phyloP scores from a whole-genome alignment of 2,329 filamentous ascomycete genomes.

The Kalaharituber pfeilii region DNA sequence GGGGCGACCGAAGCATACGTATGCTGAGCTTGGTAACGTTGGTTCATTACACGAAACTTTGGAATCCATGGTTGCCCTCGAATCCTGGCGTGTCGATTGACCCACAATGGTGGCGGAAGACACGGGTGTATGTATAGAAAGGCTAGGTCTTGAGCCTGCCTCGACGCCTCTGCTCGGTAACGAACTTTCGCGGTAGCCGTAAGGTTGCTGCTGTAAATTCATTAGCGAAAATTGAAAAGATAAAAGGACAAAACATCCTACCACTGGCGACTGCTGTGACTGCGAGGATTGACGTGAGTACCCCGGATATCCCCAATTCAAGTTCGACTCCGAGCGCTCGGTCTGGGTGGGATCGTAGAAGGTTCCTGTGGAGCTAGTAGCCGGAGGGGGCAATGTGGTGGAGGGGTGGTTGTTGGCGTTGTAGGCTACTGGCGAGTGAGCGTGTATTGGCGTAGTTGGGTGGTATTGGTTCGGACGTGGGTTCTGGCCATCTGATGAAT shows the following conservation, averaged over 20 bases:
- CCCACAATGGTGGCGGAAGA: neutral
- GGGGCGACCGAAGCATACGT: neutral
- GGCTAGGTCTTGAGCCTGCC: neutral
- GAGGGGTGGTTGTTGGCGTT: neutral
- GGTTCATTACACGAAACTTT: neutral
- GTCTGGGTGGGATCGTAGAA: neutral
- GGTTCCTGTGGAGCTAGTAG: neutral
- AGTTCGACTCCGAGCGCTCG: neutral
- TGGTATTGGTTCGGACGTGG: conserved; percentile 13
- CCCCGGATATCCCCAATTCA: neutral
- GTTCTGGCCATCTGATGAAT: conserved; percentile 20
- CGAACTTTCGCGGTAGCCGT: neutral
- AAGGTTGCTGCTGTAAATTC: neutral
- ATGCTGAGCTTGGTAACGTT: neutral
- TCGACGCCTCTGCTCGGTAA: neutral
- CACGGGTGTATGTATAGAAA: neutral
- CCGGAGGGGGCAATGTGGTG: neutral
- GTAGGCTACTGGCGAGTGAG: conserved; percentile 9
- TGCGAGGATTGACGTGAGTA: neutral
- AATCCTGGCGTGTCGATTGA: neutral
- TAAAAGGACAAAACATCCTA: neutral
- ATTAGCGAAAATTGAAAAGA: neutral
- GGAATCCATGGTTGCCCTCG: neutral
- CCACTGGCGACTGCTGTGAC: neutral
- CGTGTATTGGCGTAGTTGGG: conserved; percentile 8